Evolutionary conservation across 2,329 filamentous ascomycete species (phyloP), one percentile per base, ranked within the genome.

Genomic region (Cytospora paraplurivora): DNA sequence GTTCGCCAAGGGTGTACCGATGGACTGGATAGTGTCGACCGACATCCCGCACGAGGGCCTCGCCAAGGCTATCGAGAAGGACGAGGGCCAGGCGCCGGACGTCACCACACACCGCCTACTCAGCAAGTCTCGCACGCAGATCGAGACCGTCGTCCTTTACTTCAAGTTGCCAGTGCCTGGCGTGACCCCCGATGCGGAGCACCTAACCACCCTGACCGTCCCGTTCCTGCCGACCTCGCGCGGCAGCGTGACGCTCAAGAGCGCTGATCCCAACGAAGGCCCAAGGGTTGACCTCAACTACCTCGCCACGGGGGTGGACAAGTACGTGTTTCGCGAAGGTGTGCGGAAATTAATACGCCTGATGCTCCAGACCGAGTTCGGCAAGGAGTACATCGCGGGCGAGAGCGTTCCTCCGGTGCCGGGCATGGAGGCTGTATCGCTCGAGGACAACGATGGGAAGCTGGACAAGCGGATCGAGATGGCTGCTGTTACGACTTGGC

Each of bases 211-310:
- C 15, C 52, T 67, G n/a, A 66, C 66, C 1, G 65, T 72, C 3
- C 66, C 67, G 0, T 56, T 75, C 37, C 64, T 72, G 37, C 69
- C 69, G 1, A 73, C 69, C 1, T 69, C 74, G 3, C 69, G 69
- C 13, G 73, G 74, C 4, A 69, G 67, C 5, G 65, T 75, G 2
- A 71, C 62, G n/a, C 67, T 69, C 7, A 63, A 63, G 11, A 70
- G 67, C 0, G 55, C 68, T 1, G 52, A 71, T 34, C 54, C 68
- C 3, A 56, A 56, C 8, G 69, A 70, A 33, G 37, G 58, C 1
- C 71, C 71, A 0, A 19, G 68, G 27, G 69, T 76, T 10, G 67
- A 75, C 34, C 71, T 73, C 4, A 75, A 75, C 37, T 75, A 71
- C 56, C 35, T 59, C 8, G 34, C 27, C 27, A 27, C 27, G 27